Base-by-base conservation (phyloP, 148 eudicot species). In the Spergularia marina region DNA sequence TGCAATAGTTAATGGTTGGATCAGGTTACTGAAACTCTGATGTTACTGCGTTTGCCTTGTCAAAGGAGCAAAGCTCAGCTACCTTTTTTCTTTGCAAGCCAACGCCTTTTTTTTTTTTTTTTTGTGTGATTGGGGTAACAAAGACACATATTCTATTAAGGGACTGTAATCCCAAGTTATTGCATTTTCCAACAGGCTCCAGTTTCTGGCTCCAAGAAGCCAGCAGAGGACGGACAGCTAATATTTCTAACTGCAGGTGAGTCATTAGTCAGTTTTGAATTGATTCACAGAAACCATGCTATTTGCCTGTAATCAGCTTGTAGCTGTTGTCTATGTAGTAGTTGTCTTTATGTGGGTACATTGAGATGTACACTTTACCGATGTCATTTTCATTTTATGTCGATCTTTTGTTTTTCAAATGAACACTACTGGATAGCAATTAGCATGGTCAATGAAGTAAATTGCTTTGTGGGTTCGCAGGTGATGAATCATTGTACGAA, bases 131-230 rank as follows among this genome's bases (percentile, higher is more conserved):
- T n/a, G 36, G 36, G 4, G 36, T 30, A 23, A 23, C 25, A 23
- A 23, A 23, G 25, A 23, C 8, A 30, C 47, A 8, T 71, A 49
- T 14, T 23, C 30, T 60, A 21, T 21, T n/a, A 65, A 39, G 17
- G 57, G 16, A 66, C 2, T 44, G 44, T 34, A 64, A 44, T 65
- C 83, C 79, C 40, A 64, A 55, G 53, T 51, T 76, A 61, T 70
- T 74, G 56, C 61, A n/a, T 74, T 83, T 78, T 76, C 58, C 70
- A 39, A 25, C 65, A 94, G 98, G 98, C 98, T 81, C 98, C 97
- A 47, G 98, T 94, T 83, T 94, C 97, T 69, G 98, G 98, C 73
- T 94, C 98, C 54, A 94, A 91, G 78, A 90, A 91, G 79, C 98
- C 97, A 10, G 98, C 98, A 54, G 98, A 91, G 77, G 98, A 90